Conservation (phyloP, 108 stramenopile genomes). For the Fistulifera pelliculosa region DNA sequence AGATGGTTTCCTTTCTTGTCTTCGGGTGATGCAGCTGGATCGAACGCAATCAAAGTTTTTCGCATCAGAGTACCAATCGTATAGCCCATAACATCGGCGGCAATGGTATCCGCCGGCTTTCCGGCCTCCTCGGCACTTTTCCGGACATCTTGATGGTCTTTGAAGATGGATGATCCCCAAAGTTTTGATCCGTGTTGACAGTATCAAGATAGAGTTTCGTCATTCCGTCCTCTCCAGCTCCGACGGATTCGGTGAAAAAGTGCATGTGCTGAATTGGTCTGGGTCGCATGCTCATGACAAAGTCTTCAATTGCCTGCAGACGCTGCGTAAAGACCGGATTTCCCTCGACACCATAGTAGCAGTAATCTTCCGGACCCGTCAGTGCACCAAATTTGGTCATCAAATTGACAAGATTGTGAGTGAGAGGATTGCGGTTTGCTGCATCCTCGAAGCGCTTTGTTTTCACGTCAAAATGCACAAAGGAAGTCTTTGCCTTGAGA, state of each 20-base stretch:
- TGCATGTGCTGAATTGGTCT: constrained; percentile 30
- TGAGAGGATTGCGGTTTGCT: constrained; percentile 2
- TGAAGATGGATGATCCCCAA: constrained; percentile 37
- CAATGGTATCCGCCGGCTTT: constrained; percentile 9
- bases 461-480: constrained; percentile 9
- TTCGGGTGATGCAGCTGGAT: constrained; percentile 9
- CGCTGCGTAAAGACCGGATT: constrained; percentile 35
- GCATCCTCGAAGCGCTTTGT: neutral
- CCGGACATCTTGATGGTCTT: constrained; percentile 28
- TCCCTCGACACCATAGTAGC: constrained; percentile 41
- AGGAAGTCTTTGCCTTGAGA: neutral
- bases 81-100: constrained; percentile 26
- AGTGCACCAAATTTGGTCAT: constrained; percentile 3
- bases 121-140: constrained; percentile 15
- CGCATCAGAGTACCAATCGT: constrained; percentile 18
- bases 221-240: constrained; percentile 25
- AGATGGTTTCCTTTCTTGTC: constrained; percentile 23
- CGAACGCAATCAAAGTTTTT: constrained; percentile 9
- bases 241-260: constrained; percentile 36
- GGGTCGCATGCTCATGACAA: constrained; percentile 20
- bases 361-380: constrained; percentile 14
- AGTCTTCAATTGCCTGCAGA: constrained; percentile 24
- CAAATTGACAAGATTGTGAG: constrained; percentile 3
- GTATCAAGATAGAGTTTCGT: constrained; percentile 33
- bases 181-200: constrained; percentile 15